Base-by-base conservation (phyloP, 352 stramenopile species). In the Globisporangium emineosum region DNA sequence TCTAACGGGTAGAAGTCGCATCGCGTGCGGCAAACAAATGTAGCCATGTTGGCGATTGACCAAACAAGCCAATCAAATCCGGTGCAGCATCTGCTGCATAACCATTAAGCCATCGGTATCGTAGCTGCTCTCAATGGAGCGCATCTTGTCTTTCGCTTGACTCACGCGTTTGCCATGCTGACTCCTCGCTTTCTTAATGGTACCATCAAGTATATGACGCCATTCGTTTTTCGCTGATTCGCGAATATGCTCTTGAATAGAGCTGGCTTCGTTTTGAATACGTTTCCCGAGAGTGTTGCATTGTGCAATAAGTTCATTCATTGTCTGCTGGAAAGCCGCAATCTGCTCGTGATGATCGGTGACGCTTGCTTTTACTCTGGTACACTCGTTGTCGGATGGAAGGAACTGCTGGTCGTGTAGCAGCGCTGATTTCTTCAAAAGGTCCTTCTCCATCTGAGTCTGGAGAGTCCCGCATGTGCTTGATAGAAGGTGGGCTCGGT, bases 51-150 rank as follows among this genome's bases (percentile, higher is more conserved):
- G 29, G 21, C n/a, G 52, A 27, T 27, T 40, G 27, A 12, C 1
- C 27, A 35, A 43, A 3, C 29, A 63, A 52, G 25, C 15, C 9
- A 37, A 25, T 57, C 62, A 69, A 19, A 68, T 56, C 30, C 69
- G 62, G 45, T 73, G 62, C 5, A 77, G 58, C 70, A 79, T 71
- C 45, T 77, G 64, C 72, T 79, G 70, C 72, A 79, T 69, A 6
- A 58, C 55, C 40, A 61, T 45, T 17, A 79, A 42, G 33, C 75
- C 72, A 30, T 77, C 70, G n/a, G 70, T 73, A 57, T 71, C 69
- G 61, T 74, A 79, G 55, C 49, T 66, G 21, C 65, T 72, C 45
- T 77, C 70, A 17, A 76, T 80, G 2, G 65, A 59, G 6, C 8
- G 17, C 12, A 80, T 32, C 49, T 77, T 75, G 15, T 55, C 55